Conservation (phyloP, 768 basidiomycete species). For the Paxillus rubicundulus region DNA sequence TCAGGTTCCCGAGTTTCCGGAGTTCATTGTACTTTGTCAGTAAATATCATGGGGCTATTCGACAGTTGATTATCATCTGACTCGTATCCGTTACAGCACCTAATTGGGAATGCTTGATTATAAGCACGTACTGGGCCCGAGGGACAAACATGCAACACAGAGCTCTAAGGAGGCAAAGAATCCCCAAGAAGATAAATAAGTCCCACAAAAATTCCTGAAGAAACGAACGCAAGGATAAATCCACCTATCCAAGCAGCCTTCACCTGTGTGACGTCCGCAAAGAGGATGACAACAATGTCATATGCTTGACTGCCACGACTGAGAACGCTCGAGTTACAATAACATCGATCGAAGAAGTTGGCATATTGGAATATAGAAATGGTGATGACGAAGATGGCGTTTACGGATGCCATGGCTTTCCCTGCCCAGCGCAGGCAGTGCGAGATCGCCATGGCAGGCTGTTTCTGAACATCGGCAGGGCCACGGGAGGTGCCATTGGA, state of each 20-base stretch:
- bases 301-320: conserved; percentile 25
- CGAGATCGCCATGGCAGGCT: conserved; percentile 2
- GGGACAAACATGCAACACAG: too few species aligned
- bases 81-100: too few species aligned
- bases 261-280: conserved; percentile 25
- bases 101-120: too few species aligned
- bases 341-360: conserved; percentile 27
- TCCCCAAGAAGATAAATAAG: conserved; percentile 30
- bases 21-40: too few species aligned
- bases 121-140: too few species aligned
- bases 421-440: conserved; percentile 24
- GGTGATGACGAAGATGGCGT: conserved; percentile 24
- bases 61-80: too few species aligned
- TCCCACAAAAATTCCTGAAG: conserved; percentile 24
- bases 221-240: conserved; percentile 26
- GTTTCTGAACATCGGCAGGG: too few species aligned
- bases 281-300: conserved; percentile 20
- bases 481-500: background rate
- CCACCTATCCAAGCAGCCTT: conserved; percentile 38
- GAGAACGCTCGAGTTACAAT: conserved; percentile 27
- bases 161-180: conserved; percentile 10
- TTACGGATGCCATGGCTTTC: conserved; percentile 27
- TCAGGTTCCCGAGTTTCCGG: too few species aligned
- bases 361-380: conserved; percentile 32
- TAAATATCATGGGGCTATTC: too few species aligned